A percentile compares a stretch with the other conserved stretches of the same genome.
Conservation (phyloP, 345 rosid genomes). For the Populus simonii region DNA sequence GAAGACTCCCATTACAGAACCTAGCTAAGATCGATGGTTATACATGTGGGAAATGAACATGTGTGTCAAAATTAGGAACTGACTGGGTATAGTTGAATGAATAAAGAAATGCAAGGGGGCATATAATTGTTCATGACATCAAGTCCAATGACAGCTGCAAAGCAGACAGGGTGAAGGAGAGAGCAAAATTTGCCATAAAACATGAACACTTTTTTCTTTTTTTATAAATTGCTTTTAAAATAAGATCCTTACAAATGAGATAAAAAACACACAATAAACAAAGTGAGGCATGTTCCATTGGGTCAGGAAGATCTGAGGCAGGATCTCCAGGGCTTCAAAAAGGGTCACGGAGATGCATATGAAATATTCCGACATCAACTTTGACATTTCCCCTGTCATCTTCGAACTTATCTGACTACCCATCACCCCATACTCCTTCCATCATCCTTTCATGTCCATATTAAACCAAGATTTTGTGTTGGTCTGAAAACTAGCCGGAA, state of each 20-base stretch:
- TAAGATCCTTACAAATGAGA: slow-evolving; percentile 29
- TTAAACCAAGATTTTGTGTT: slow-evolving; percentile 10
- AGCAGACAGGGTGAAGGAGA: slow-evolving; percentile 44
- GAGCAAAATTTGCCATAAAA: slow-evolving; percentile 18
- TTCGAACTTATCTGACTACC: slow-evolving; percentile 20
- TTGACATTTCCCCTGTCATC: slow-evolving; percentile 14
- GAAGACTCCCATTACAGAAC: neutral
- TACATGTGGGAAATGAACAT: slow-evolving; percentile 9
- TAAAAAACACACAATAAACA: slow-evolving; percentile 20
- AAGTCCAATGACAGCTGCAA: slow-evolving; percentile 50
- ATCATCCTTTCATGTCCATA: slow-evolving; percentile 13
- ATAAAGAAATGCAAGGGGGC: slow-evolving; percentile 26
- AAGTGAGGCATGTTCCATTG: slow-evolving; percentile 37
- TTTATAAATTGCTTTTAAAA: neutral
- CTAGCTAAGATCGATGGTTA: neutral
- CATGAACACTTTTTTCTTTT: neutral
- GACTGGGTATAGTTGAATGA: neutral
- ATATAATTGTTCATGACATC: slow-evolving; percentile 51
- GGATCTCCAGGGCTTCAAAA: slow-evolving; percentile 32
- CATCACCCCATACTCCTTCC: slow-evolving; percentile 16
- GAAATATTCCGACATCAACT: slow-evolving; percentile 30
- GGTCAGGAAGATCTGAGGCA: slow-evolving; percentile 48
- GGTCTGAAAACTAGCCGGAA: slow-evolving; percentile 8
- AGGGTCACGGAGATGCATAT: slow-evolving; percentile 29
- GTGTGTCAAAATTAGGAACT: neutral